Conservation (phyloP, 306 rosid genomes). For the Mucuna pruriens region DNA sequence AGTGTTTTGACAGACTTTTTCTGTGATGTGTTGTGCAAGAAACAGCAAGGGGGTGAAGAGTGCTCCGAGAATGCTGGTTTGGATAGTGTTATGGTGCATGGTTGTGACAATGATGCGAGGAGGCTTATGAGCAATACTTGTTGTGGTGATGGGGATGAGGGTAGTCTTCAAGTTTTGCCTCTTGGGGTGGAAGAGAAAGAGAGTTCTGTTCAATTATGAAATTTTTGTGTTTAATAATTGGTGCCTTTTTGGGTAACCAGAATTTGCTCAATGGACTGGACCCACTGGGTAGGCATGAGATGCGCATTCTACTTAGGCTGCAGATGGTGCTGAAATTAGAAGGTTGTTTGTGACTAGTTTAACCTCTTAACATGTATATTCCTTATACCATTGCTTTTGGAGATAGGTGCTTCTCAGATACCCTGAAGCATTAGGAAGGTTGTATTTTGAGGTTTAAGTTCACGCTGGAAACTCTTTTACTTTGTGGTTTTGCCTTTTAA, state of each 20-base stretch:
- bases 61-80: not conserved
- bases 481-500: slow-evolving; percentile 41
- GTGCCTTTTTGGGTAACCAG: slow-evolving; percentile 44
- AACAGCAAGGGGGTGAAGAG: slow-evolving; percentile 18
- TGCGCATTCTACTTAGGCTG: slow-evolving; percentile 51
- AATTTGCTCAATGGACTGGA: slow-evolving; percentile 44
- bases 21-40: slow-evolving; percentile 65
- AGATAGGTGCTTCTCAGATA: slow-evolving; percentile 56
- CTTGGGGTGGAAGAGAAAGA: slow-evolving; percentile 35
- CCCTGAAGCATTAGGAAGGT: slow-evolving; percentile 58
- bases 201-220: slow-evolving; percentile 39
- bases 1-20: slow-evolving; percentile 75
- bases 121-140: slow-evolving; percentile 16
- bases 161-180: slow-evolving; percentile 37
- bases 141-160: slow-evolving; percentile 56
- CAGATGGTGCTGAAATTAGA: slow-evolving; percentile 42
- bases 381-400: slow-evolving; percentile 58
- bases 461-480: slow-evolving; percentile 37
- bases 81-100: not conserved
- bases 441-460: slow-evolving; percentile 63
- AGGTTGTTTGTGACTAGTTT: slow-evolving; percentile 58
- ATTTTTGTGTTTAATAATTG: not conserved
- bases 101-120: slow-evolving; percentile 23
- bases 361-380: slow-evolving; percentile 75
- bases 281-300: slow-evolving; percentile 39